Percentiles rank a stretch among this genome's conserved stretches.
Evolutionary conservation across 2,329 filamentous ascomycete species (phyloP).

Genomic region (Fulvia fulva): DNA sequence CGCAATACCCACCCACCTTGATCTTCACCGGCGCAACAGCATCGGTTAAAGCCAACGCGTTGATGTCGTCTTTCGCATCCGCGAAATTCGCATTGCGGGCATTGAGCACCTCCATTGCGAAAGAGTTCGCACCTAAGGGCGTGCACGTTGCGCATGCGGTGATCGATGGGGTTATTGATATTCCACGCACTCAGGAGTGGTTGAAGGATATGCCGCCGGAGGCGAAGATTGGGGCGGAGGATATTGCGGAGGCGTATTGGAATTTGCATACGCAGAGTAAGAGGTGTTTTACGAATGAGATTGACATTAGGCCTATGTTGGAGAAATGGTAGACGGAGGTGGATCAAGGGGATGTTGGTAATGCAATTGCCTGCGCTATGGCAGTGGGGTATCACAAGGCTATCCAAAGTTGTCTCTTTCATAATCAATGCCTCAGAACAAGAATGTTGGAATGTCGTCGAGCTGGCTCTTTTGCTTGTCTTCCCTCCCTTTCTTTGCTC

Average conservation of each 20-base stretch:
- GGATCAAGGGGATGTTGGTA: no score
- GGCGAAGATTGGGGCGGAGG: slow-evolving; percentile 69
- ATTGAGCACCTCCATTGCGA: slow-evolving; percentile 68
- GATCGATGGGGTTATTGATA: slow-evolving; percentile 76
- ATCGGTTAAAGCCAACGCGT: slow-evolving; percentile 66
- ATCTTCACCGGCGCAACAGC: slow-evolving; percentile 87
- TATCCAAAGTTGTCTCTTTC: not conserved
- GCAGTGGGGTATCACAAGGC: not conserved
- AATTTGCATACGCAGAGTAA: slow-evolving; percentile 74
- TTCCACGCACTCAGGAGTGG: slow-evolving; percentile 63
- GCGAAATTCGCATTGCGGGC: slow-evolving; percentile 78
- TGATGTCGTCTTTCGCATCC: slow-evolving; percentile 67
- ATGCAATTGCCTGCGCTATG: not conserved
- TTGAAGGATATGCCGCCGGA: slow-evolving; percentile 54
- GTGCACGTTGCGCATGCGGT: slow-evolving; percentile 80
- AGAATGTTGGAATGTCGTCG: slow-evolving; percentile 42
- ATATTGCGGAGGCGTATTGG: slow-evolving; percentile 89
- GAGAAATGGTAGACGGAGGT: slow-evolving; percentile 69
- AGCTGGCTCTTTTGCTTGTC: slow-evolving; percentile 26
- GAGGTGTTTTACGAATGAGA: slow-evolving; percentile 75
- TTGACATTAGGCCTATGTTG: slow-evolving; percentile 74
- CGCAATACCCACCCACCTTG: slow-evolving; percentile 67
- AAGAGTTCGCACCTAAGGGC: slow-evolving; percentile 79
- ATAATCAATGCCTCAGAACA: slow-evolving; percentile 33
- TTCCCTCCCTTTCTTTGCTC: slow-evolving; percentile 18